A percentile compares a stretch with the other conserved stretches of the same genome.
These are phyloP conservation scores for Plectranthus barbatus DNA, from an alignment of 257 asterid species.

Conservation along the genomic window DNA sequence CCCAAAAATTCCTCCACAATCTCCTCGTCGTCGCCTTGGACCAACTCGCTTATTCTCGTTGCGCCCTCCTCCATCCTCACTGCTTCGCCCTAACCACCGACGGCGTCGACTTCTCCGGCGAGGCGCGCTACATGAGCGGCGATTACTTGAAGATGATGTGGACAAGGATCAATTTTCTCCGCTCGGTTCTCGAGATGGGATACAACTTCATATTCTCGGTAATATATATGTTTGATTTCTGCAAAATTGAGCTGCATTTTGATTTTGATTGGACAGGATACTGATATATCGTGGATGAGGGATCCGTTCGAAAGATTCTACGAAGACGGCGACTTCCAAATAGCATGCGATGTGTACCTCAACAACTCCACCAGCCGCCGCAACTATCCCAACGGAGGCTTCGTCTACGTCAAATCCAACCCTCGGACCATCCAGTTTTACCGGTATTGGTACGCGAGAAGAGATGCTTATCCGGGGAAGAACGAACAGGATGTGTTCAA, in stretches of 20 bases:
- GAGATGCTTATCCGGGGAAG: slow-evolving; percentile 22
- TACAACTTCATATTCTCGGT: slow-evolving; percentile 27
- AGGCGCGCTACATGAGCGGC: slow-evolving; percentile 6
- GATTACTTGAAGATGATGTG: slow-evolving; percentile 27
- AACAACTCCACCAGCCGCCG: slow-evolving; percentile 5
- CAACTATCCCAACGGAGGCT: slow-evolving; percentile 40
- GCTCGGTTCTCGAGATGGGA: slow-evolving; percentile 23
- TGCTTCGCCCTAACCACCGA: slow-evolving; percentile 19
- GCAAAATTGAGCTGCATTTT: no score
- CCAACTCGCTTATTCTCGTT: slow-evolving; percentile 22
- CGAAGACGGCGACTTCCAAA: slow-evolving; percentile 33
- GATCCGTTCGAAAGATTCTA: slow-evolving; percentile 34
- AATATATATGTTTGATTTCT: background rate
- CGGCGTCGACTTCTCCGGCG: slow-evolving; percentile 22
- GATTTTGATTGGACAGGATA: slow-evolving; percentile 28
- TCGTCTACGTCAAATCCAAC: slow-evolving; percentile 36
- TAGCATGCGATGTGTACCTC: slow-evolving; percentile 32
- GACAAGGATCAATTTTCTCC: slow-evolving; percentile 23
- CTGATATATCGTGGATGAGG: slow-evolving; percentile 49
- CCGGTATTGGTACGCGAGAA: slow-evolving; percentile 27
- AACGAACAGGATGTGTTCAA: slow-evolving; percentile 46
- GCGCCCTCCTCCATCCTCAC: slow-evolving; percentile 11
- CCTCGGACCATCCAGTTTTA: slow-evolving; percentile 32
- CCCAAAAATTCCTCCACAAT: slow-evolving; percentile 16
- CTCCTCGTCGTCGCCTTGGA: slow-evolving; percentile 28